Evolutionary conservation across 257 asterid species (phyloP), one percentile per base, ranked within the genome.

Genomic region (Coffea eugenioides): DNA sequence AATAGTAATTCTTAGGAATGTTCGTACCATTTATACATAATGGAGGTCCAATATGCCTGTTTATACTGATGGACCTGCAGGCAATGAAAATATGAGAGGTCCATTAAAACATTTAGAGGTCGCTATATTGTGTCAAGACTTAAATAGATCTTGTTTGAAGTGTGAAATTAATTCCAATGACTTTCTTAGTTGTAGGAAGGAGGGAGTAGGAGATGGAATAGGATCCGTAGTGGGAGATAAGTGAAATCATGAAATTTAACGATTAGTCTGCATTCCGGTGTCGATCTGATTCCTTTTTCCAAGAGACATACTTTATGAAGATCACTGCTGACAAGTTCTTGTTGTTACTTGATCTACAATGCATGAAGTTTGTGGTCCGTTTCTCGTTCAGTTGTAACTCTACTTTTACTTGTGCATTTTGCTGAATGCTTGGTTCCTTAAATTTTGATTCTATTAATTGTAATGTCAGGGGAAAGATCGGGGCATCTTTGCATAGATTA

Each of bases 381-480:
- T 21, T 56, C 49, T 1, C 69, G 68, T n/a, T 46, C 31, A n/a
- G n/a, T 70, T 14, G 6, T 59, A 16, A 49, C 16, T 46, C 52
- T 73, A 68, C 20, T 10, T 31, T 23, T 80, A 4, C 68, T 72
- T 75, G 67, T 71, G 54, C 46, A 62, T 36, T 61, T 21, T 45
- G 75, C 46, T 48, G 64, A 76, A 25, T 27, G 10, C 57, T 34
- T 51, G n/a, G 8, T 39, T 52, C 31, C 41, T 67, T 75, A 45
- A 59, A 43, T 66, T 74, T 56, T 68, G 69, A 67, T 36, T 61
- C 49, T 34, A 2, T 48, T 51, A 21, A 41, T 78, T 64, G 80
- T 76, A 51, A 70, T 68, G 81, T 79, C 27, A 93, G 96, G 98
- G 97, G 97, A 13, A 93, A 87, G 81, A 89, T 92, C 85, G 98